These are phyloP conservation scores for Colletotrichum noveboracense DNA, from an alignment of 2,329 filamentous ascomycete genomes.

Conservation along the genomic window DNA sequence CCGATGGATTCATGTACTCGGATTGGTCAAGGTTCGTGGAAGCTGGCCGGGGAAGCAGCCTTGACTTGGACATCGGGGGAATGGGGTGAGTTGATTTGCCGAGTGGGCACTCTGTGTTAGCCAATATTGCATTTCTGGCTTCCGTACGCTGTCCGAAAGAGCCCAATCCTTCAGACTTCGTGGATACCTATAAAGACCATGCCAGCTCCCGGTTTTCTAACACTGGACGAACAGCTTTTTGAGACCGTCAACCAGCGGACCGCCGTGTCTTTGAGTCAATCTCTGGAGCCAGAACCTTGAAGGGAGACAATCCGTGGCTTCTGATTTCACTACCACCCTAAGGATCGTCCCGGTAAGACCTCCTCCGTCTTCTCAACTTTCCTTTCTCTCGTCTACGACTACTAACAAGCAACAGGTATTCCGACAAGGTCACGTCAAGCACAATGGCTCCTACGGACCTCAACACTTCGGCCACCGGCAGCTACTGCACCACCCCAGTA, in stretches of 20 bases:
- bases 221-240: not conserved
- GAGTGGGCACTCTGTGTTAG: not conserved
- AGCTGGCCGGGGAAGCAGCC: not conserved
- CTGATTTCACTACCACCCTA: not conserved
- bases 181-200: not conserved
- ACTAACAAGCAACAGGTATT: not conserved
- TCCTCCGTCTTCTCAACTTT: not conserved
- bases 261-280: not conserved
- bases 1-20: not conserved
- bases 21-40: not conserved
- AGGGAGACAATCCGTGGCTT: not conserved
- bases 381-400: not conserved
- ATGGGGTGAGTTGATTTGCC: not conserved
- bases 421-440: not conserved
- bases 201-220: not conserved
- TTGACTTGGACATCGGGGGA: not conserved
- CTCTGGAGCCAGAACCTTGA: not conserved
- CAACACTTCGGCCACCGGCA: not conserved
- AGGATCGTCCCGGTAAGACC: not conserved
- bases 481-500: constrained; percentile 27
- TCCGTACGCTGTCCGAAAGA: not conserved
- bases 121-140: not conserved
- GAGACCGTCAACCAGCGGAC: not conserved
- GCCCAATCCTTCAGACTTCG: not conserved
- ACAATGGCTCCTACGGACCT: constrained; percentile 1